These are phyloP conservation scores for Trichophyton benhamiae DNA, from an alignment of 2,329 filamentous ascomycete species.

Conservation along the genomic window DNA sequence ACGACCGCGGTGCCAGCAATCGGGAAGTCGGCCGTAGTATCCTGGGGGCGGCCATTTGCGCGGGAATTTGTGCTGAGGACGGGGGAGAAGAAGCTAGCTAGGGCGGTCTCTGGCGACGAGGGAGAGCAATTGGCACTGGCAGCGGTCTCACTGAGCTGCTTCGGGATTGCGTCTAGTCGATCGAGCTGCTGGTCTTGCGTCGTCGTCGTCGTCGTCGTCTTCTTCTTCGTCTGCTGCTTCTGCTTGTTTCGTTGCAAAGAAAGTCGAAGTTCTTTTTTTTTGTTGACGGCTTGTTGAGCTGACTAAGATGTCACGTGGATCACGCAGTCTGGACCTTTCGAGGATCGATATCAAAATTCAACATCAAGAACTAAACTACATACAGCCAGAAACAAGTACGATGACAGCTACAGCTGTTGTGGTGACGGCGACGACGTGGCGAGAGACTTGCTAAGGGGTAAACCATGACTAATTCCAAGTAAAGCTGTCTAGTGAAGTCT, in stretches of 20 bases:
- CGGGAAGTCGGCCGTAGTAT: constrained; percentile 53
- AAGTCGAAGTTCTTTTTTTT: background rate
- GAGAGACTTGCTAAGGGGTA: background rate
- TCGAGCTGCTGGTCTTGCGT: background rate
- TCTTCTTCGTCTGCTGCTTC: background rate
- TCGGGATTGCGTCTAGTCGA: background rate
- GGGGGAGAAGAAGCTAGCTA: constrained; percentile 36
- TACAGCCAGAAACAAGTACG: no score
- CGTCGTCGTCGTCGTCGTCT: no score
- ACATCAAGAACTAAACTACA: no score
- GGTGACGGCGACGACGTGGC: background rate
- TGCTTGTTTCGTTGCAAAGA: background rate
- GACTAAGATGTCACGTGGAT: background rate
- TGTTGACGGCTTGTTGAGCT: background rate
- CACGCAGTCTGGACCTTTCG: background rate
- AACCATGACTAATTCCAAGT: background rate
- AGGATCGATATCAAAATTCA: no score
- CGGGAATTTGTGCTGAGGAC: constrained; percentile 32
- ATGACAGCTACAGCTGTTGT: background rate
- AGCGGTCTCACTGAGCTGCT: background rate
- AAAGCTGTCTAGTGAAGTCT: no score
- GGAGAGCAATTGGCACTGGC: background rate
- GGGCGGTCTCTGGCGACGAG: background rate
- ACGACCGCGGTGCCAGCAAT: constrained; percentile 46
- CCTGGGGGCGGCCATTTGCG: constrained; percentile 46